Percentiles rank a stretch among this genome's conserved stretches.
These are phyloP conservation scores for Neurospora sp. DNA, from an alignment of 495 filamentous ascomycete species.

Conservation along the genomic window DNA sequence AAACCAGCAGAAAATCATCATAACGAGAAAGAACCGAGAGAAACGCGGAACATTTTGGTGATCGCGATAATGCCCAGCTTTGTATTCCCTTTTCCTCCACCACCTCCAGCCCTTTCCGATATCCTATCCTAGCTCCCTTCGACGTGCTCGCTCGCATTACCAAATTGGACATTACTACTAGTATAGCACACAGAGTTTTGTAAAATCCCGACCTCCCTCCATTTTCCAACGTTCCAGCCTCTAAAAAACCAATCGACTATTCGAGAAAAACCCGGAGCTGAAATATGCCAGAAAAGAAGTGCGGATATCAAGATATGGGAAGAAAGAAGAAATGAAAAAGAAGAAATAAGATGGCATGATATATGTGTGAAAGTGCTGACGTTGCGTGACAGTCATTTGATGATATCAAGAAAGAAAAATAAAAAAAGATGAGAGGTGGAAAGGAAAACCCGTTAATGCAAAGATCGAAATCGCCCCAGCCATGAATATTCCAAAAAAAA, in stretches of 20 bases:
- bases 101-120: not conserved
- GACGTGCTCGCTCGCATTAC: not conserved
- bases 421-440: not conserved
- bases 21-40: not conserved
- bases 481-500: too few relatives aligned
- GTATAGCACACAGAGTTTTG: not conserved
- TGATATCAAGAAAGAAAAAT: not conserved
- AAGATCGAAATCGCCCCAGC: too few relatives aligned
- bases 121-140: not conserved
- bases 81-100: not conserved
- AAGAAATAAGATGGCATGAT: not conserved
- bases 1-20: not conserved
- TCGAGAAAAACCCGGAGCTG: not conserved
- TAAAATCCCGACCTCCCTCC: not conserved
- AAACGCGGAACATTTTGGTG: not conserved
- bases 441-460: not conserved
- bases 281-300: not conserved
- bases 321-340: not conserved
- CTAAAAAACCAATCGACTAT: not conserved
- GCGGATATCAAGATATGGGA: not conserved
- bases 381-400: not conserved
- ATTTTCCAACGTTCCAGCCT: too few relatives aligned
- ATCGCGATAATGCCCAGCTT: not conserved
- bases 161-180: not conserved
- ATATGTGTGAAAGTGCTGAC: not conserved